These are phyloP conservation scores for Dendrobium huoshanense DNA, from an alignment of 106 monocot genomes.

Conservation along the genomic window DNA sequence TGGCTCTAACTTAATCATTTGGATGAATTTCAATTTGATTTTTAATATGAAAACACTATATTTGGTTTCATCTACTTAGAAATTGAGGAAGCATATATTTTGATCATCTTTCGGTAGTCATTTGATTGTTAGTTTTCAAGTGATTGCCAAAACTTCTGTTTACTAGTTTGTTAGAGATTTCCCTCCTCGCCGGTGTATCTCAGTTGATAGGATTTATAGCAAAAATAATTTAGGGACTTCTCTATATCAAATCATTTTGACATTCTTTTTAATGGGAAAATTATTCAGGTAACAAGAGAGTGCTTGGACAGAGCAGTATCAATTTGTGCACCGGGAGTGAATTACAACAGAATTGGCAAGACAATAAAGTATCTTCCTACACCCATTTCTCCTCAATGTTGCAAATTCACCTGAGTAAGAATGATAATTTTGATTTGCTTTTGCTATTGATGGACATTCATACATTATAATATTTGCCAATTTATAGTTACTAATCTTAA, in stretches of 20 bases:
- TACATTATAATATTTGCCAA: background rate
- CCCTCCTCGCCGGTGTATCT: no score
- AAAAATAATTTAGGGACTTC: background rate
- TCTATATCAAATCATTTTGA: background rate
- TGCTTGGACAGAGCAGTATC: slow-evolving; percentile 61
- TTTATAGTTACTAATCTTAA: background rate
- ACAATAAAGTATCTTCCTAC: slow-evolving; percentile 42
- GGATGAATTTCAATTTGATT: no score
- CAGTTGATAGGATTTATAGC: background rate
- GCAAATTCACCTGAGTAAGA: no score
- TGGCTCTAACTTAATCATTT: no score
- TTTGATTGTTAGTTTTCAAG: background rate
- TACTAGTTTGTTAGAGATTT: no score
- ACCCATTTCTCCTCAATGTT: background rate
- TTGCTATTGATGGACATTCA: background rate
- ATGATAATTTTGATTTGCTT: background rate
- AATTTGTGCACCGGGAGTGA: slow-evolving; percentile 59
- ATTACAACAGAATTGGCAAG: slow-evolving; percentile 59
- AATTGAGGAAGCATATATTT: background rate
- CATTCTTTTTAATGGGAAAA: background rate
- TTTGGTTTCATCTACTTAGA: background rate
- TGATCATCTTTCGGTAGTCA: background rate
- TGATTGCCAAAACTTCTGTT: no score
- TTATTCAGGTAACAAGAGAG: slow-evolving; percentile 53
- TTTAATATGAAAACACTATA: background rate